phyloP scores from a whole-genome alignment of 768 basidiomycete species.

The Botryobasidium botryosum region DNA sequence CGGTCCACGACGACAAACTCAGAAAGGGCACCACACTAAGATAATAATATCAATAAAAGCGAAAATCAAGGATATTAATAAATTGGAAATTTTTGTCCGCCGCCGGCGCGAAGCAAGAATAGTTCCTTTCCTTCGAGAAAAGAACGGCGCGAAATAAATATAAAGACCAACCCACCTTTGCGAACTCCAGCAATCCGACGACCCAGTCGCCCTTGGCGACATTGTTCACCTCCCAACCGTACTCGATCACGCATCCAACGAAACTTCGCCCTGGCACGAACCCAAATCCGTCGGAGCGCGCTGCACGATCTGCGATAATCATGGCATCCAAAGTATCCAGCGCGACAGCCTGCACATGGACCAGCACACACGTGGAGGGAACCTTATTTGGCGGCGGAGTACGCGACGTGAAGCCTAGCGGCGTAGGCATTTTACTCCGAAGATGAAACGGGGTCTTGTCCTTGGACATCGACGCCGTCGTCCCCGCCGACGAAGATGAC shows the following conservation, averaged over 20 bases:
- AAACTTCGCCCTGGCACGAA: conserved; percentile 81
- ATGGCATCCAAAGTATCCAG: conserved; percentile 58
- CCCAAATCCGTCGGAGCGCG: conserved; percentile 25
- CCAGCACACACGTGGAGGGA: conserved; percentile 47
- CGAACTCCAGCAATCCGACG: conserved; percentile 57
- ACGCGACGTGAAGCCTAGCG: conserved; percentile 52
- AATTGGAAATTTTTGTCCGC: no score
- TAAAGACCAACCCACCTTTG: conserved; percentile 41
- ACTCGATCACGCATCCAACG: conserved; percentile 66
- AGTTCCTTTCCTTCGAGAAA: no score
- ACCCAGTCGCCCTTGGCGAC: conserved; percentile 74
- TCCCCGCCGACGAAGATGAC: background rate
- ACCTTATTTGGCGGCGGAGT: conserved; percentile 59
- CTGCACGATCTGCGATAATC: conserved; percentile 35
- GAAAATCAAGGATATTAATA: conserved; percentile 1
- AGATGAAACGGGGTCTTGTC: conserved; percentile 21
- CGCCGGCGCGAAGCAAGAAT: no score
- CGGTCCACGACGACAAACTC: conserved; percentile 78
- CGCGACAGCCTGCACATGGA: conserved; percentile 84
- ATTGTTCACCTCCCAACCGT: conserved; percentile 61
- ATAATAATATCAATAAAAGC: conserved; percentile 8
- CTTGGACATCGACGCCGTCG: background rate
- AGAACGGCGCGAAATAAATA: background rate
- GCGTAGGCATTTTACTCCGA: conserved; percentile 17
- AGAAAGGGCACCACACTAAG: conserved; percentile 67